Evolutionary conservation across 805 yeast genomes (phyloP), one percentile per base, ranked within the genome.

Genomic region (Yarrowia divulgata): DNA sequence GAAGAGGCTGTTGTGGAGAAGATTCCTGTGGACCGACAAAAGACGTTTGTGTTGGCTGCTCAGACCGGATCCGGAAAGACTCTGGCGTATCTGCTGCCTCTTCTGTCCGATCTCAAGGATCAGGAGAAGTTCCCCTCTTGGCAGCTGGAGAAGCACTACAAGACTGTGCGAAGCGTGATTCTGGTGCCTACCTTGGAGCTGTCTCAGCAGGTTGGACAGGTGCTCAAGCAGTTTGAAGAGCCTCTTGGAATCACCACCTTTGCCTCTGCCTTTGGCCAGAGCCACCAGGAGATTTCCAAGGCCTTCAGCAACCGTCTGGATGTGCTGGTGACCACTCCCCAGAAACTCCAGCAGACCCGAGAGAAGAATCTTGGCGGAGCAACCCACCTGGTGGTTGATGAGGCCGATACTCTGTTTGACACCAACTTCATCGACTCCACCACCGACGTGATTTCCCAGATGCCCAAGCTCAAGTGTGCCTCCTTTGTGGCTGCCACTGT

Each of bases 21-120:
- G 73, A 73, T 75, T 49, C 70, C 74, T 23, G 78, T 77, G 8
- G 79, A 82, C 7, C 19, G 69, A 42, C 50, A 70, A 74, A 87
- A 62, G 87, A 87, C 72, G 84, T 88, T 0, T 91, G 86, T 81
- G 86, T 95, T 94, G 68, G 98, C 98, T 0, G 97, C 98, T 2
- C 98, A 95, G 77, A 94, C 99, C 0, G 99, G 99, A 0, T 90
- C 97, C 0, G 99, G 99, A 9, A 94, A 94, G 76, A 94, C 99
- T 0, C 87, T 97, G 88, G 93, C 98, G 0, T 94, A 93, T 75
- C 76, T 95, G 71, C 87, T 90, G 0, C 93, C 97, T 0, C 71
- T 94, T 43, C 72, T 93, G 46, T 89, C 91, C 60, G 86, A 85
- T 71, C 78, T 93, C 71, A 85, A 87, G 70, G 87, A 88, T 70